Percentiles rank a stretch among this genome's conserved stretches.
phyloP scores from a whole-genome alignment of 192 early-diverging fungal genomes.

The Allomyces macrogynus region DNA sequence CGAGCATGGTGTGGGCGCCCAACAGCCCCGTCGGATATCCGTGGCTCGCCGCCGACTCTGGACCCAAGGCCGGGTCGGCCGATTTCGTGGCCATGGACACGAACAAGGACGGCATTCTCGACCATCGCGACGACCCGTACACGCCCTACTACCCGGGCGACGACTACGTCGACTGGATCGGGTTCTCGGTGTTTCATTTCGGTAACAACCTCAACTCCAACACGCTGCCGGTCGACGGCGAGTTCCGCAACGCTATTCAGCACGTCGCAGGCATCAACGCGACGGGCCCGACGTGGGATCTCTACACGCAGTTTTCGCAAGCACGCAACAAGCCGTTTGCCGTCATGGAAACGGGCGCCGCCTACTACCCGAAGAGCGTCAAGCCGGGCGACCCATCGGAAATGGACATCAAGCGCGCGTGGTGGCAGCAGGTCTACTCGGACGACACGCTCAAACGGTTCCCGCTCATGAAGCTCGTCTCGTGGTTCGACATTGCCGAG shows the following conservation, averaged over 20 bases:
- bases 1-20: constrained; percentile 3
- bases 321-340: constrained; percentile 3
- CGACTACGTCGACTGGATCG: constrained; percentile 19
- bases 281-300: background rate
- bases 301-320: background rate
- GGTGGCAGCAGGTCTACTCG: background rate
- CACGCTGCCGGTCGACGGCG: background rate
- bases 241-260: background rate
- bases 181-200: constrained; percentile 12
- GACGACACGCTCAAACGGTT: background rate
- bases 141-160: constrained; percentile 27
- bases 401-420: background rate
- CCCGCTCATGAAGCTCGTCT: background rate
- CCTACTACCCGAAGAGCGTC: background rate
- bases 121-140: constrained; percentile 19
- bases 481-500: background rate
- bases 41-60: too few relatives aligned
- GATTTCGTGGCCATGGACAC: constrained; percentile 17
- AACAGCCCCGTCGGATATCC: too few relatives aligned
- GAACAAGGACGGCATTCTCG: constrained; percentile 18
- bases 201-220: background rate
- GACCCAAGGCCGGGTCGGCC: background rate
- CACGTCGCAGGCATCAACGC: background rate
- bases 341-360: constrained; percentile 2
- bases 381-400: background rate